Percentiles rank a stretch among this genome's conserved stretches.
Conservation (phyloP, 192 early-diverging fungal species). For the Umbelopsis vinacea region DNA sequence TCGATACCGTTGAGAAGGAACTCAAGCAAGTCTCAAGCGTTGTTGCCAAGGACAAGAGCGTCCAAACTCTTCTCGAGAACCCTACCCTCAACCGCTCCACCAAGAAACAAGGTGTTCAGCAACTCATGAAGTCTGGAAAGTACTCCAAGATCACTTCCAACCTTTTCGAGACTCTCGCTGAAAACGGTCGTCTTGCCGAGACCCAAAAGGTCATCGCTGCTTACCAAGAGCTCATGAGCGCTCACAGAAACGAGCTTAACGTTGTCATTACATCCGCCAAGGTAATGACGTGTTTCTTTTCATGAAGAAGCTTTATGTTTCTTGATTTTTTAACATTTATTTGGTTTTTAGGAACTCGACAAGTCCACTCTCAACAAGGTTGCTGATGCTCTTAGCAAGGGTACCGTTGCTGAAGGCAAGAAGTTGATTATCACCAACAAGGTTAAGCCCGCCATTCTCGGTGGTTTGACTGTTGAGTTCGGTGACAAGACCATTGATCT, state of each 20-base stretch:
- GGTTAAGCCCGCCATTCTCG: slow-evolving; percentile 91
- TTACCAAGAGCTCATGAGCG: slow-evolving; percentile 85
- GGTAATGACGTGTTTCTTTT: slow-evolving; percentile 45
- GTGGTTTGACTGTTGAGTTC: slow-evolving; percentile 96
- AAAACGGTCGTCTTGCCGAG: slow-evolving; percentile 92
- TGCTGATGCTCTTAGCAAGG: slow-evolving; percentile 58
- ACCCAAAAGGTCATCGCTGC: slow-evolving; percentile 81
- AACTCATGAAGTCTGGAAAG: slow-evolving; percentile 67
- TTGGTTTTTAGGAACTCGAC: slow-evolving; percentile 69
- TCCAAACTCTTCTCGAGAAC: slow-evolving; percentile 81
- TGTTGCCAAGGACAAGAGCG: slow-evolving; percentile 72
- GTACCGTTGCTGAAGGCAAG: slow-evolving; percentile 77
- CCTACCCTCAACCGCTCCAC: slow-evolving; percentile 80
- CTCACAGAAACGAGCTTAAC: slow-evolving; percentile 85
- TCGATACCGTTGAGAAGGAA: slow-evolving; percentile 85
- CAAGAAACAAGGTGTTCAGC: slow-evolving; percentile 78
- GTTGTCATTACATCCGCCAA: slow-evolving; percentile 91
- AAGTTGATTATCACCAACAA: slow-evolving; percentile 87
- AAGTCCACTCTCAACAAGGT: slow-evolving; percentile 71
- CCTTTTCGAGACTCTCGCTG: slow-evolving; percentile 90
- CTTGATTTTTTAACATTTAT: background rate
- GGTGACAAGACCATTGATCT: slow-evolving; percentile 99
- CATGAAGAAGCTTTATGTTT: background rate
- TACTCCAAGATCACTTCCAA: slow-evolving; percentile 84
- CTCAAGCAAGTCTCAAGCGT: slow-evolving; percentile 68